Base-by-base conservation (phyloP, 768 basidiomycete species). In the Mycena latifolia region DNA sequence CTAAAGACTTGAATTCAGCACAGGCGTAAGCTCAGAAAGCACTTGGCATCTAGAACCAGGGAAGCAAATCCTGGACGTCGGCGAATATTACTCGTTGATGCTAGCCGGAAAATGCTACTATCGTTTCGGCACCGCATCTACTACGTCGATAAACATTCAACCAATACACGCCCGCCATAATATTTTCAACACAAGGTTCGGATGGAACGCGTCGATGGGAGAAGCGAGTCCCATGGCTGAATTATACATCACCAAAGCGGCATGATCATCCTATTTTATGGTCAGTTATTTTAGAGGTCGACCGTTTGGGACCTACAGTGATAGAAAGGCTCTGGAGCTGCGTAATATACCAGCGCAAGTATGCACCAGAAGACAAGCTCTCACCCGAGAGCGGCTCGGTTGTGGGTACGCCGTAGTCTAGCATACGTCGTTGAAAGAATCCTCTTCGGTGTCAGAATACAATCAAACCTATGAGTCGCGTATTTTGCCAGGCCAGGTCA, bases 111-210 rank as follows among this genome's bases (percentile, higher is more conserved):
- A n/a, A n/a, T n/a, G n/a, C n/a, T n/a, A n/a, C n/a, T n/a, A n/a
- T n/a, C n/a, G n/a, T n/a, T n/a, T n/a, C n/a, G n/a, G n/a, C n/a
- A n/a, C n/a, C n/a, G n/a, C n/a, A n/a, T n/a, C n/a, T n/a, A n/a
- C n/a, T n/a, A n/a, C n/a, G n/a, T n/a, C n/a, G n/a, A n/a, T n/a
- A n/a, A n/a, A n/a, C n/a, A n/a, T n/a, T n/a, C n/a, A n/a, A n/a
- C n/a, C n/a, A n/a, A n/a, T n/a, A n/a, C n/a, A n/a, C n/a, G n/a
- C n/a, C n/a, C n/a, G n/a, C 71, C 64, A 71, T 11, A 73, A 60
- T 43, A 74, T 51, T 41, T 73, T 72, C 43, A 55, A 22, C 27
- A 70, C 68, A 39, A 74, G 54, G 56, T 62, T 46, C 8, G 73
- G 73, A 50, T 71, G 54, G 50, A 74, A 52, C 37, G 66, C 58